These are phyloP conservation scores for Colletotrichum australisinense DNA, from an alignment of 2,329 filamentous ascomycete species.

Conservation along the genomic window DNA sequence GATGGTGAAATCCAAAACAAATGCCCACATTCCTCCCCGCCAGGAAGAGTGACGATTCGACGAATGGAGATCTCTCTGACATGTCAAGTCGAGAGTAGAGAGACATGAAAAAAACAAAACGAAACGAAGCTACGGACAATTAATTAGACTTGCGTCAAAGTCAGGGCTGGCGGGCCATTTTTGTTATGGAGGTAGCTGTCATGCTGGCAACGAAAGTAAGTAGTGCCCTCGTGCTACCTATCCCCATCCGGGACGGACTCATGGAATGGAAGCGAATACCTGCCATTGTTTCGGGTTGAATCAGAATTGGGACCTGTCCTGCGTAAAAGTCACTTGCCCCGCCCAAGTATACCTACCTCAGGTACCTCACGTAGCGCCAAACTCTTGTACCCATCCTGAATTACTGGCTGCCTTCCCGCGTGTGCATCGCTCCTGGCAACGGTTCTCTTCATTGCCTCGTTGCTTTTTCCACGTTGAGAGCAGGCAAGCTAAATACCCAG, in stretches of 20 bases:
- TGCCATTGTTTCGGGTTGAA: slow-evolving; percentile 20
- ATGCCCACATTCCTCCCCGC: not conserved
- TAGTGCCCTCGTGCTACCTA: too few relatives aligned
- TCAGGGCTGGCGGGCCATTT: not conserved
- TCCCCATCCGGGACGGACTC: not conserved
- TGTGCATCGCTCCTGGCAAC: not conserved
- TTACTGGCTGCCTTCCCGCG: not conserved
- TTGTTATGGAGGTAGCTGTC: not conserved
- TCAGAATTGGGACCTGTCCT: not conserved
- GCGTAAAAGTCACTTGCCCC: too few relatives aligned
- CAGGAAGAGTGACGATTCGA: not conserved
- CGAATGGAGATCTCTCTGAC: not conserved
- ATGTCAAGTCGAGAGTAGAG: not conserved
- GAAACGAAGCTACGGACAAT: not conserved
- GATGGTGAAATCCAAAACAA: not conserved
- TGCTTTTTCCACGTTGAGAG: too few relatives aligned
- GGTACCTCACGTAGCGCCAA: too few relatives aligned
- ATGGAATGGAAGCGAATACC: not conserved
- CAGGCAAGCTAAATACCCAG: not conserved
- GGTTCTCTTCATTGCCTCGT: not conserved
- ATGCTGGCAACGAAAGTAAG: too few relatives aligned
- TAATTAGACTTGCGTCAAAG: not conserved
- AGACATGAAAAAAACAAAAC: too few relatives aligned
- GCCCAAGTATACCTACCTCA: too few relatives aligned
- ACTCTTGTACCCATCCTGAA: too few relatives aligned